Conservation (phyloP, 2,329 filamentous ascomycete genomes). For the Xylariaceae sp. region DNA sequence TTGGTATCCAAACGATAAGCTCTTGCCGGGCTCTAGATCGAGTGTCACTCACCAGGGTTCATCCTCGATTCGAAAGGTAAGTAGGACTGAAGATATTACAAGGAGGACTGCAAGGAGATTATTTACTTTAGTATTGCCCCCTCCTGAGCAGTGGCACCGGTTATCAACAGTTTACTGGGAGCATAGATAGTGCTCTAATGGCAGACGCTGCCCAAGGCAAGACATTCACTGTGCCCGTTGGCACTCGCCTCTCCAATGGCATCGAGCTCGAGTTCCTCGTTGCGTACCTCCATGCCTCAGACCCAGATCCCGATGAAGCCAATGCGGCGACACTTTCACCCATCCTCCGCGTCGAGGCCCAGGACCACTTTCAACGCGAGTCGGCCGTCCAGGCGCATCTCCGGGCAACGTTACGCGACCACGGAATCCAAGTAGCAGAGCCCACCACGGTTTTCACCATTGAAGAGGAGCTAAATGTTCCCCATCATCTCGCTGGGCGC, state of each 20-base stretch:
- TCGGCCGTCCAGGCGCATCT: slow-evolving; percentile 12
- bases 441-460: background rate
- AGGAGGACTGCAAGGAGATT: slow-evolving; percentile 10
- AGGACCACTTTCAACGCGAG: too few species aligned
- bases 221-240: slow-evolving; percentile 27
- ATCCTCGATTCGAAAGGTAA: background rate
- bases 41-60: background rate
- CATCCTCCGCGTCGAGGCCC: slow-evolving; percentile 28
- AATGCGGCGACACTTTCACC: slow-evolving; percentile 32
- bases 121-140: slow-evolving; percentile 3
- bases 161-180: background rate
- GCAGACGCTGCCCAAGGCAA: background rate
- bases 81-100: background rate
- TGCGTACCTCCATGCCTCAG: slow-evolving; percentile 26
- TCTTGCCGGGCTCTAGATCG: background rate
- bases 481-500: slow-evolving; percentile 11
- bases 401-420: slow-evolving; percentile 22
- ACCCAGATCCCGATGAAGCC: slow-evolving; percentile 32
- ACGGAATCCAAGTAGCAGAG: slow-evolving; percentile 26
- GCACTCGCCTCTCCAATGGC: slow-evolving; percentile 36
- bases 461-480: background rate
- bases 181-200: slow-evolving; percentile 2
- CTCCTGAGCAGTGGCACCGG: slow-evolving; percentile 1
- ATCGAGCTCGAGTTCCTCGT: slow-evolving; percentile 38
- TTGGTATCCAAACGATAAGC: background rate